Base-by-base conservation (phyloP, 1,139 yeast species). In the Hanseniaspora gamundiae region DNA sequence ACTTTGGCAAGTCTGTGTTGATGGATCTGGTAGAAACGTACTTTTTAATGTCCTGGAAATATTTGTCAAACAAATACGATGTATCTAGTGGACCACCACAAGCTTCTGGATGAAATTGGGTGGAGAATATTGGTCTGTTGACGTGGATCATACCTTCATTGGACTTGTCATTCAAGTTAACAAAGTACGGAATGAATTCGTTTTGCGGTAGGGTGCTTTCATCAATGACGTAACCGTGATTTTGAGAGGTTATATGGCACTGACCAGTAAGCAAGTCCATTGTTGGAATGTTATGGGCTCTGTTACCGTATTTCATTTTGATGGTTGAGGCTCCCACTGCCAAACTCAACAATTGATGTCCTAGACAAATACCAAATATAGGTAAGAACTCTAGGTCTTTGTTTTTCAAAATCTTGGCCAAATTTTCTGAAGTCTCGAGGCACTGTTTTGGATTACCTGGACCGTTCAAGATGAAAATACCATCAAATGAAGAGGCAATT, bases 361-460 rank as follows among this genome's bases (percentile, higher is more conserved):
- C 98, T 56, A 91, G 71, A 66, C 98, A 91, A 60, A 91, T 91
- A 52, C 98, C 98, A 61, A 91, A 88, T 52, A 91, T 84, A 47
- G 98, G 98, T 50, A 93, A 76, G 36, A 83, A 74, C 50, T 69
- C 73, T 39, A 64, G 60, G 43, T 59, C 58, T 9, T 47, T 45
- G 47, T 73, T 61, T 39, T 74, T 73, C 80, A 91, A 80, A 47
- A 93, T 76, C 59, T 76, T 70, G 59, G 73, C 76, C 64, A 91
- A 73, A 66, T 80, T 78, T 54, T 73, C 74, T 41, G 85, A 86
- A 14, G 98, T 91, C 39, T 76, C 61, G 38, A 82, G 65, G 69
- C 97, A 88, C 66, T 85, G 94, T 45, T 94, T 84, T 60, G 98
- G 98, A 67, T 91, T 96, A 58, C 98, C 98, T 41, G 98, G 98